These are phyloP conservation scores for Didymella exigua DNA, from an alignment of 2,329 filamentous ascomycete genomes.

Conservation along the genomic window DNA sequence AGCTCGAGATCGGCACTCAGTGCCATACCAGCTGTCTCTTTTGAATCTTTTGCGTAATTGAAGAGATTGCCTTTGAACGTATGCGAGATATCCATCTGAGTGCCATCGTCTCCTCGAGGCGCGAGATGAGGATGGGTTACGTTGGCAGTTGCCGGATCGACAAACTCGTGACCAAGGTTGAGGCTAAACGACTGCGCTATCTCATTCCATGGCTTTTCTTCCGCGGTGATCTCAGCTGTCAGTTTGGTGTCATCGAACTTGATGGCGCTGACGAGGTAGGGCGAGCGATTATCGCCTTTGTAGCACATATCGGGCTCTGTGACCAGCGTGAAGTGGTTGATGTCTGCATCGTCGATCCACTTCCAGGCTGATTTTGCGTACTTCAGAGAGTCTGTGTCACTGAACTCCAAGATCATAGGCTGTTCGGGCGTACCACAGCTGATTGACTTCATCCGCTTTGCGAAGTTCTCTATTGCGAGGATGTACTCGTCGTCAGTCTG, in stretches of 20 bases:
- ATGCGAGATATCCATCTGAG: constrained; percentile 23
- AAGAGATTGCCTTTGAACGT: constrained; percentile 25
- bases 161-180: constrained; percentile 22
- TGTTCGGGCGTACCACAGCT: constrained; percentile 22
- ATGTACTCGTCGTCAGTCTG: constrained; percentile 30
- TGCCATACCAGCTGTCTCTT: constrained; percentile 23
- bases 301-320: constrained; percentile 33
- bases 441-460: constrained; percentile 30
- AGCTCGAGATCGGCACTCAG: constrained; percentile 27
- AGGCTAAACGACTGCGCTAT: constrained; percentile 23
- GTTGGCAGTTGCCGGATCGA: constrained; percentile 23
- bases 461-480: constrained; percentile 31
- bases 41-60: constrained; percentile 26
- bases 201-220: constrained; percentile 28
- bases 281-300: constrained; percentile 31
- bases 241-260: constrained; percentile 25
- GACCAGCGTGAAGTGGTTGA: constrained; percentile 31
- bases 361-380: constrained; percentile 30
- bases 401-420: constrained; percentile 25
- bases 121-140: constrained; percentile 29
- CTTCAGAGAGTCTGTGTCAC: constrained; percentile 17
- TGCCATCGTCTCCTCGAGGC: constrained; percentile 16
- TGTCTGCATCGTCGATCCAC: constrained; percentile 29
- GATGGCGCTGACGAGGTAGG: constrained; percentile 29
- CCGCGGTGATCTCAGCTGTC: constrained; percentile 21